Conservation (phyloP, 352 stramenopile species). For the Phytopythium chamaehyphon region DNA sequence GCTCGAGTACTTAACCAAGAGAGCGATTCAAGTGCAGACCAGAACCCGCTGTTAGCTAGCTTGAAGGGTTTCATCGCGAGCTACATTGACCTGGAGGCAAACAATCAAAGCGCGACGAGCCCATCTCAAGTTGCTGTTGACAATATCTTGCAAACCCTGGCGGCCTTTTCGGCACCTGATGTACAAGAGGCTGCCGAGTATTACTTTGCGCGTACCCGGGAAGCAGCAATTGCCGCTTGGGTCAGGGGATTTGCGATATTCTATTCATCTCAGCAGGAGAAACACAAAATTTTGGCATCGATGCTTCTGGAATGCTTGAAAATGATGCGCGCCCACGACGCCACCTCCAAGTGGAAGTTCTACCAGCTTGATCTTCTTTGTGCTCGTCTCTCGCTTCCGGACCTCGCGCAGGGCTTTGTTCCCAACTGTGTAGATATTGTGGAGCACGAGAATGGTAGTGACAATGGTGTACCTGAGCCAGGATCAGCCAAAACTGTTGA, state of each 20-base stretch:
- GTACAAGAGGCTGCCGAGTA: constrained; percentile 38
- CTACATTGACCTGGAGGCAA: constrained; percentile 31
- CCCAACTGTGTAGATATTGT: constrained; percentile 61
- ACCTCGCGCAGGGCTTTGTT: constrained; percentile 77
- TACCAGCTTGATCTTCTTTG: constrained; percentile 80
- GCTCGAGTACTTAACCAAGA: constrained; percentile 7
- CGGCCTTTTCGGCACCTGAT: constrained; percentile 27
- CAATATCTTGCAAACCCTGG: constrained; percentile 25
- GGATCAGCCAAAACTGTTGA: constrained; percentile 46
- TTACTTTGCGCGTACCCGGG: constrained; percentile 51
- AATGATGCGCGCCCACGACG: constrained; percentile 18
- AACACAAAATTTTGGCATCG: constrained; percentile 47
- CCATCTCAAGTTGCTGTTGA: constrained; percentile 29
- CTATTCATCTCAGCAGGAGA: constrained; percentile 56
- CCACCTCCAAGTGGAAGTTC: constrained; percentile 49
- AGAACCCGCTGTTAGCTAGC: constrained; percentile 67
- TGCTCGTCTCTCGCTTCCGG: constrained; percentile 61
- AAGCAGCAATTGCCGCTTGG: constrained; percentile 72
- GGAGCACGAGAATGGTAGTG: constrained; percentile 27
- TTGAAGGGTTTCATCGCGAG: constrained; percentile 63
- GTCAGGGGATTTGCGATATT: constrained; percentile 72
- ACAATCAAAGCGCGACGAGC: constrained; percentile 6
- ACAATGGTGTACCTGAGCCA: constrained; percentile 12
- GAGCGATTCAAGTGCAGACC: constrained; percentile 13
- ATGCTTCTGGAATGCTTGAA: constrained; percentile 58